Base-by-base conservation (phyloP, 371 early-diverging fungal genomes). In the Conidiobolus coronatus region DNA sequence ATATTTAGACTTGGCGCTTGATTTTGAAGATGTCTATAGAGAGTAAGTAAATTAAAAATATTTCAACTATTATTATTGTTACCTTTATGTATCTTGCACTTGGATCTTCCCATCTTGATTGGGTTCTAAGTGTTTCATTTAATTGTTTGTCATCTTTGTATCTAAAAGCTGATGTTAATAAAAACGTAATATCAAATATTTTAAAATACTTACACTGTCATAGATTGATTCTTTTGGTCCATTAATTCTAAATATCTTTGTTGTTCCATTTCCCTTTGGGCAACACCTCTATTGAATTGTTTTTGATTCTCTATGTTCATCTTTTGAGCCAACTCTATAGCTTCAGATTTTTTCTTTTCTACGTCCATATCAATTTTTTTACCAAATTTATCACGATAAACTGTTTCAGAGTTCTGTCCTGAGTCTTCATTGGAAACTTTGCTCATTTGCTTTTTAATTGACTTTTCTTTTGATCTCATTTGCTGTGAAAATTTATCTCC, bases 351-450 rank as follows among this genome's bases (percentile, higher is more conserved):
- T 12, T 77, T 75, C 51, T 62, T 59, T 53, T 77, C 66, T 9
- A 68, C 62, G 3, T 67, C 82, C 15, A 71, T 57, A 54, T 86
- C 77, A 19, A 81, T 62, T 50, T 75, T 76, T 15, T 73, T 65
- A 22, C 89, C 89, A 43, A 58, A 55, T 45, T 52, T 55, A 60
- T 86, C 86, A 57, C 89, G 78, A 58, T 81, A 70, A 13, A 88
- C 67, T 0, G 84, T 81, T 22, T 69, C 69, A 19, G 75, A 71
- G 50, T 64, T 63, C 1, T 60, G 60, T 35, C 72, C 75, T 43
- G 56, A 45, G 36, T 55, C 51, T 23, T 57, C 39, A 15, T n/a
- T n/a, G n/a, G n/a, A n/a, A n/a, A n/a, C n/a, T n/a, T n/a, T n/a
- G n/a, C n/a, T n/a, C n/a, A n/a, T n/a, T n/a, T n/a, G n/a, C n/a